phyloP scores from a whole-genome alignment of 441 rosid genomes.

The Adansonia grandidieri region DNA sequence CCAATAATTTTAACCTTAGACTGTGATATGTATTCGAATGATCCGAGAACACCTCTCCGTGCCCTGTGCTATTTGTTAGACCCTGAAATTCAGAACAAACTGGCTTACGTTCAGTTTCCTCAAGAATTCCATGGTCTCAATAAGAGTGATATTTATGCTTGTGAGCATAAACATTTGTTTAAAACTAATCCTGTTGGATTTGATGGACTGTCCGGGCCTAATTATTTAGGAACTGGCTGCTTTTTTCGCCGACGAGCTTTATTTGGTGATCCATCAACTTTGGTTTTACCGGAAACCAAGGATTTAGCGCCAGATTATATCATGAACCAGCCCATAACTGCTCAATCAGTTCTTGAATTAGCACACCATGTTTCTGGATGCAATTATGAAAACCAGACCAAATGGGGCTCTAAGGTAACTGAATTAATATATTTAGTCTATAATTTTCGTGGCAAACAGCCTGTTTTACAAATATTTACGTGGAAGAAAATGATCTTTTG shows the following conservation, averaged over 20 bases:
- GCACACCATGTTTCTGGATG: constrained; percentile 30
- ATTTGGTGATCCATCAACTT: constrained; percentile 19
- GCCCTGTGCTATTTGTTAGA: constrained; percentile 23
- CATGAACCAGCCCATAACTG: constrained; percentile 12
- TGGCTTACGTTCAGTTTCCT: constrained; percentile 36
- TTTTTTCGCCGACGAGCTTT: constrained; percentile 31
- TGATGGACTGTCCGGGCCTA: constrained; percentile 28
- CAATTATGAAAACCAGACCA: constrained; percentile 30
- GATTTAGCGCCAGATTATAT: not conserved
- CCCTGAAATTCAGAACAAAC: constrained; percentile 15
- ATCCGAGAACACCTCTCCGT: constrained; percentile 28
- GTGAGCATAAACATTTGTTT: constrained; percentile 23
- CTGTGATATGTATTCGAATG: constrained; percentile 72
- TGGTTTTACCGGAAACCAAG: not conserved
- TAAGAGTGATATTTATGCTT: constrained; percentile 29
- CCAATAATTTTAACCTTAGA: constrained; percentile 65
- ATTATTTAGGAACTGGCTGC: constrained; percentile 27
- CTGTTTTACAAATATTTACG: not conserved
- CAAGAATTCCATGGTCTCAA: constrained; percentile 26
- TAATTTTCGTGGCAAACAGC: not conserved
- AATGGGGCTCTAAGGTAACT: constrained; percentile 33
- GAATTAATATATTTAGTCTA: not conserved
- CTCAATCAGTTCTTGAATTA: constrained; percentile 21
- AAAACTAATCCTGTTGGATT: constrained; percentile 16
- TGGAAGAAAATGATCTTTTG: not conserved